Conservation (phyloP, 495 filamentous ascomycete species). For the Aspergillus incahuasiensis region DNA sequence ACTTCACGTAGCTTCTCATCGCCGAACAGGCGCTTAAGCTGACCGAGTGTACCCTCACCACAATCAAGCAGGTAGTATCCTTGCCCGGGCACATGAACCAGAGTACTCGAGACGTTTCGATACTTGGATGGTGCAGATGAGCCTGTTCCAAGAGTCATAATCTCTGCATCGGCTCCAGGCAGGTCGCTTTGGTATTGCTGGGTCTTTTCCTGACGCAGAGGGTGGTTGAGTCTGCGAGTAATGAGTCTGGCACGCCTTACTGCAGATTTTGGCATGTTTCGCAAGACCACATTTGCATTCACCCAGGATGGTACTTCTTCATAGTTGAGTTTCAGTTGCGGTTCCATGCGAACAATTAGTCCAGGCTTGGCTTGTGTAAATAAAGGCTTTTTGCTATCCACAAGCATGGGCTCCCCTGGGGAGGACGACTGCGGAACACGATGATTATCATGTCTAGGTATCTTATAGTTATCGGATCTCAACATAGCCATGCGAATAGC, state of each 20-base stretch:
- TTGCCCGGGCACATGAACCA: conserved; percentile 74
- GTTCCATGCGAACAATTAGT: conserved; percentile 59
- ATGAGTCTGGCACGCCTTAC: conserved; percentile 29
- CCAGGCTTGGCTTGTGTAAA: conserved; percentile 44
- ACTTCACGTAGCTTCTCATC: conserved; percentile 59
- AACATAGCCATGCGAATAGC: conserved; percentile 64
- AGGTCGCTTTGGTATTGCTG: conserved; percentile 46
- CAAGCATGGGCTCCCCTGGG: neutral
- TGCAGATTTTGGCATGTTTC: conserved; percentile 44
- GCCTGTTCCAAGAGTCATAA: conserved; percentile 85
- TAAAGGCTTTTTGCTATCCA: conserved; percentile 13
- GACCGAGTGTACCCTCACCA: conserved; percentile 91
- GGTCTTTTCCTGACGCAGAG: conserved; percentile 28
- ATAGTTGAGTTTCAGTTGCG: conserved; percentile 51
- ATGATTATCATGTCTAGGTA: conserved; percentile 57
- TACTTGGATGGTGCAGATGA: conserved; percentile 86
- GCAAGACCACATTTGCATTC: conserved; percentile 38
- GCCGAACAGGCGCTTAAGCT: conserved; percentile 69
- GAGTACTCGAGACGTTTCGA: conserved; percentile 87
- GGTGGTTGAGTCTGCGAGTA: conserved; percentile 23
- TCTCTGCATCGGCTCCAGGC: conserved; percentile 67
- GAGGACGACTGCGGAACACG: conserved; percentile 28
- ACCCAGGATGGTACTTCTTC: conserved; percentile 47
- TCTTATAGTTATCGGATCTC: conserved; percentile 61
- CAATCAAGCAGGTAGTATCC: conserved; percentile 87